Evolutionary conservation across 2,329 filamentous ascomycete genomes (phyloP).

Genomic region (Diaporthe caulivora): DNA sequence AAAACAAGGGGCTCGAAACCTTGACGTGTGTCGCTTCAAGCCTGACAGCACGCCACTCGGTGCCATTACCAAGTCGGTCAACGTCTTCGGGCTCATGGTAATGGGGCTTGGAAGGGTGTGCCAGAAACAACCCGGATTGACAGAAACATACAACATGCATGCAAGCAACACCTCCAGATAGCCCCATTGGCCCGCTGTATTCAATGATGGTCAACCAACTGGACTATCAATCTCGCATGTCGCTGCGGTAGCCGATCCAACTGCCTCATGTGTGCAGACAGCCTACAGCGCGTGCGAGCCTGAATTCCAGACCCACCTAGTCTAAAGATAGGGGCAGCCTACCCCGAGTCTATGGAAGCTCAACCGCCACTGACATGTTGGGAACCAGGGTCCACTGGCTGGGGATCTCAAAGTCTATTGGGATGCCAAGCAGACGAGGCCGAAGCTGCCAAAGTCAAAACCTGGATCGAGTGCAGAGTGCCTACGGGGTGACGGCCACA

Average conservation of each 20-base stretch:
- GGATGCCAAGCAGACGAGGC: slow-evolving; percentile 30
- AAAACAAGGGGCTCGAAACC: slow-evolving; percentile 34
- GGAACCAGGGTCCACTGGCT: slow-evolving; percentile 22
- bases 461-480: slow-evolving; percentile 4
- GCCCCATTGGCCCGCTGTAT: neutral
- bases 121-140: slow-evolving; percentile 39
- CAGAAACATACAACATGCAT: slow-evolving; percentile 41
- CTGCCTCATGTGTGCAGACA: neutral
- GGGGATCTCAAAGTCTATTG: slow-evolving; percentile 11
- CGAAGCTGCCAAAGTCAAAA: slow-evolving; percentile 31
- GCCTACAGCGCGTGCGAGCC: neutral
- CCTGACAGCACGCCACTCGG: slow-evolving; percentile 37
- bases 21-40: slow-evolving; percentile 34
- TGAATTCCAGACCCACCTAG: neutral
- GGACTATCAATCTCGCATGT: slow-evolving; percentile 9
- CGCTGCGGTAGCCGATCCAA: slow-evolving; percentile 12
- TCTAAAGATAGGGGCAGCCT: slow-evolving; percentile 29
- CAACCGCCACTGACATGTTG: slow-evolving; percentile 32
- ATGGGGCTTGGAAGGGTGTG: neutral
- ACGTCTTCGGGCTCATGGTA: neutral
- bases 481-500: neutral
- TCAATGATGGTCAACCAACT: neutral
- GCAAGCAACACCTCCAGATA: slow-evolving; percentile 13
- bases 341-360: slow-evolving; percentile 15
- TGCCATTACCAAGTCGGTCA: slow-evolving; percentile 28